Evolutionary conservation across 352 stramenopile species (phyloP).

Genomic region (Blastocystis sp.): DNA sequence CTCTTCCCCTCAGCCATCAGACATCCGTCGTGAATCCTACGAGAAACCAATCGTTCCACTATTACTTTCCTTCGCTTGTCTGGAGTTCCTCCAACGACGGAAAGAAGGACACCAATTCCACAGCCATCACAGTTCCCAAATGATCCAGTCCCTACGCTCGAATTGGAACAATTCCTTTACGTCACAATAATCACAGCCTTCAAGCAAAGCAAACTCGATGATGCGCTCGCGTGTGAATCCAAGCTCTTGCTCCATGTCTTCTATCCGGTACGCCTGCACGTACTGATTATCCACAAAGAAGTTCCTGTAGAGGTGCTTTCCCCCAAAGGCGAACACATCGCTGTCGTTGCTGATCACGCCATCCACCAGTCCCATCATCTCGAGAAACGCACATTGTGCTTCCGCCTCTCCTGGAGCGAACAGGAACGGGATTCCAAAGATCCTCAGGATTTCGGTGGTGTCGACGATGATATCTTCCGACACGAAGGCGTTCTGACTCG

Average conservation of each 20-base stretch:
- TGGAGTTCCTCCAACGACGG: constrained; percentile 50
- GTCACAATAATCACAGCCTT: constrained; percentile 88
- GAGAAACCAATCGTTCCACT: not conserved
- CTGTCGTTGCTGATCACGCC: constrained; percentile 95
- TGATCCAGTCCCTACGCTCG: constrained; percentile 66
- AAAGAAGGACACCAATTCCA: constrained; percentile 73
- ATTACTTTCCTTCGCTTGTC: not conserved
- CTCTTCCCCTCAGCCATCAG: not conserved
- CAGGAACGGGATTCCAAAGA: constrained; percentile 96
- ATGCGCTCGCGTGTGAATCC: constrained; percentile 79
- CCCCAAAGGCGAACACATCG: constrained; percentile 86
- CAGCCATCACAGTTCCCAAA: constrained; percentile 76
- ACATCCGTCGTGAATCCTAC: not conserved
- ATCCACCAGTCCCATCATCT: constrained; percentile 85
- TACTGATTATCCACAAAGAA: constrained; percentile 98
- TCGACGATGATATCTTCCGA: constrained; percentile 66
- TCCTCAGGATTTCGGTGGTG: constrained; percentile 81
- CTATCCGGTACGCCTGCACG: constrained; percentile 86
- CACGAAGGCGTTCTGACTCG: constrained; percentile 59
- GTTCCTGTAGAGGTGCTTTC: constrained; percentile 88
- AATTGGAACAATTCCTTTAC: not conserved
- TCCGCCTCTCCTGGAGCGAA: constrained; percentile 96
- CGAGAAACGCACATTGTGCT: constrained; percentile 88
- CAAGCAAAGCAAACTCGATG: constrained; percentile 72
- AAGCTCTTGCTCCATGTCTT: constrained; percentile 80